Percentiles rank a stretch among this genome's conserved stretches.
Conservation (phyloP, 2,329 filamentous ascomycete species). For the Diplodia mutila region DNA sequence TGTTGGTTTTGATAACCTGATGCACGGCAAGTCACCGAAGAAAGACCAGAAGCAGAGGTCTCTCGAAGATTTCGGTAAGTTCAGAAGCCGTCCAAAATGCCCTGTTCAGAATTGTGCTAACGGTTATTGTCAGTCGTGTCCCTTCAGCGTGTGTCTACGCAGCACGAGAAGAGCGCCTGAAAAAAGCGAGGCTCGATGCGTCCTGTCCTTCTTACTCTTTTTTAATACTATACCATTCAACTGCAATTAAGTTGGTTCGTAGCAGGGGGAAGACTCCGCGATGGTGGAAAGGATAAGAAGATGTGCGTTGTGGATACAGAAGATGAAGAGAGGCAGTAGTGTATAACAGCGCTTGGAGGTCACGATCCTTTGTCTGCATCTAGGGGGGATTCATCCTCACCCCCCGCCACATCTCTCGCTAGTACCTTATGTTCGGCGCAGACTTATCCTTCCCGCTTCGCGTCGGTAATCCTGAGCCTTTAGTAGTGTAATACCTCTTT, state of each 20-base stretch:
- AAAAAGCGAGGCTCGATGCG: not conserved
- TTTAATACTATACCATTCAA: conserved; percentile 23
- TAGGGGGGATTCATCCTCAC: not conserved
- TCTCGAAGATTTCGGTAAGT: conserved; percentile 86
- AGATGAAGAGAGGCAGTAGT: not conserved
- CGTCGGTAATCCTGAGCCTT: conserved; percentile 1
- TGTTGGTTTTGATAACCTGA: conserved; percentile 83
- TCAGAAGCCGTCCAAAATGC: conserved; percentile 33
- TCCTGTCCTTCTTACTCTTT: conserved; percentile 1
- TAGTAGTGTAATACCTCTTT: not conserved
- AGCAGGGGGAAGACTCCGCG: not conserved
- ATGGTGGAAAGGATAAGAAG: not conserved
- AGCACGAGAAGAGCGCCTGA: conserved; percentile 87
- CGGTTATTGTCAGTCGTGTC: conserved; percentile 69
- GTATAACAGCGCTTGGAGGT: not conserved
- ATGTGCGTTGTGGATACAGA: conserved; percentile 18
- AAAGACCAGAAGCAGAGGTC: conserved; percentile 81
- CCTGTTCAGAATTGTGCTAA: conserved; percentile 51
- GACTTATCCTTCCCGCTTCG: conserved; percentile 4
- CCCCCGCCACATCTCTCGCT: not conserved
- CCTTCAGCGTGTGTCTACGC: conserved; percentile 85
- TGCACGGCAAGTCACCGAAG: conserved; percentile 87
- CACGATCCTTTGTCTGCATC: conserved; percentile 17
- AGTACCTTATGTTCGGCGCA: not conserved
- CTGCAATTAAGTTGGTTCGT: not conserved